These are phyloP conservation scores for Populus tomentosa DNA, from an alignment of 441 rosid genomes.

Conservation along the genomic window DNA sequence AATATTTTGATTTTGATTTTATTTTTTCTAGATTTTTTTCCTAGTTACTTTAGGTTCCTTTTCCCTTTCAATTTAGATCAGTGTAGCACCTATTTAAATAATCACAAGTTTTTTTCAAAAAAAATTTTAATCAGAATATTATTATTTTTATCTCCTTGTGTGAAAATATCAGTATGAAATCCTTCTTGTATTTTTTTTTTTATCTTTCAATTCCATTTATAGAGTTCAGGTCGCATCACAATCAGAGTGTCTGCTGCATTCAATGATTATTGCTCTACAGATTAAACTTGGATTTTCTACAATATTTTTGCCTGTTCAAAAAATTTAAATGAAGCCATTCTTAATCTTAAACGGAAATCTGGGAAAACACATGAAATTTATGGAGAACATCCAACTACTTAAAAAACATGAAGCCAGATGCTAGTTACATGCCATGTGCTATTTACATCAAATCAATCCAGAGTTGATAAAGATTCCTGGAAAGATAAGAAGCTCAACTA, in stretches of 20 bases:
- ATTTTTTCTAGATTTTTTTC: no score
- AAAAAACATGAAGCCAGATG: slow-evolving; percentile 1
- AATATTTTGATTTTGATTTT: no score
- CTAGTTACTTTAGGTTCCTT: no score
- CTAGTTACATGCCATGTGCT: not conserved
- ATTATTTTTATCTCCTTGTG: no score
- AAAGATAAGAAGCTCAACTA: not conserved
- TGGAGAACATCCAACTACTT: not conserved
- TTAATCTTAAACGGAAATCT: not conserved
- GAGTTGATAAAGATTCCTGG: not conserved
- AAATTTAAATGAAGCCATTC: not conserved
- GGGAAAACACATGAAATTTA: not conserved
- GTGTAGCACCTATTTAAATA: no score
- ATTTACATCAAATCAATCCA: not conserved
- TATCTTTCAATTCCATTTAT: no score
- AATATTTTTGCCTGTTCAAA: not conserved
- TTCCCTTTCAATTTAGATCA: no score
- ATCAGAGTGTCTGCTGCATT: not conserved
- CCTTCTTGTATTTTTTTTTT: no score
- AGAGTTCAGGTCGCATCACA: no score
- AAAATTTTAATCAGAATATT: no score
- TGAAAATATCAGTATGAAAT: no score
- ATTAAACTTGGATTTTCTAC: not conserved
- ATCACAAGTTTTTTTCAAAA: no score
- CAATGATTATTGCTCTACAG: not conserved